Evolutionary conservation across 768 basidiomycete species (phyloP), one percentile per base, ranked within the genome.

Genomic region (Cystoderma amianthinum): DNA sequence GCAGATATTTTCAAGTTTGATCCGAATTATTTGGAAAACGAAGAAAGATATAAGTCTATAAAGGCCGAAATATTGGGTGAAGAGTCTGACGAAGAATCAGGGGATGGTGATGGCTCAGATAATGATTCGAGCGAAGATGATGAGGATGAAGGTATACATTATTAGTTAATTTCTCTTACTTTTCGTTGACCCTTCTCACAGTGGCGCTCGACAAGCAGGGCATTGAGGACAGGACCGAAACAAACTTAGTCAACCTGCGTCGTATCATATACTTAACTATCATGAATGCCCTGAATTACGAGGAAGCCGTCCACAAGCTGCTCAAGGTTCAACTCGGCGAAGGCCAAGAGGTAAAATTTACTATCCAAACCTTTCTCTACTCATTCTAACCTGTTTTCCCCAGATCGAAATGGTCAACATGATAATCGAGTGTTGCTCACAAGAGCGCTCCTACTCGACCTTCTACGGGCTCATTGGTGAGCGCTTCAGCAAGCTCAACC

Each of bases 341-440:
- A 56, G 96, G 95, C 1, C 81, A 96, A 61, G 96, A 99, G 82
- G 94, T 95, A 55, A 41, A 68, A 62, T 38, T 12, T 16, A 35
- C 5, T 13, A 11, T 41, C 44, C 6, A 32, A 5, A 2, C 13
- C 2, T 24, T 16, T 15, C 15, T 39, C n/a, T n/a, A 3, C 32
- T 21, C 10, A 18, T 22, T 22, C 19, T 1, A 38, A 15, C 40
- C 33, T 9, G 32, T 4, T n/a, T 35, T 24, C n/a, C 24, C 2
- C 54, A 96, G 91, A 86, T 91, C 51, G 95, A 97, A 59, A 64
- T 99, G 44, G 80, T 89, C 59, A 97, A 98, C 72, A 99, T 99
- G 96, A 78, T 99, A 47, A 88, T 99, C 61, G 95, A 98, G 55
- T 99, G 96, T 85, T 98, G 96, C 61, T 98, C 96, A 2, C 96